Conservation (phyloP, 2,329 filamentous ascomycete genomes). For the Metarhizium album region DNA sequence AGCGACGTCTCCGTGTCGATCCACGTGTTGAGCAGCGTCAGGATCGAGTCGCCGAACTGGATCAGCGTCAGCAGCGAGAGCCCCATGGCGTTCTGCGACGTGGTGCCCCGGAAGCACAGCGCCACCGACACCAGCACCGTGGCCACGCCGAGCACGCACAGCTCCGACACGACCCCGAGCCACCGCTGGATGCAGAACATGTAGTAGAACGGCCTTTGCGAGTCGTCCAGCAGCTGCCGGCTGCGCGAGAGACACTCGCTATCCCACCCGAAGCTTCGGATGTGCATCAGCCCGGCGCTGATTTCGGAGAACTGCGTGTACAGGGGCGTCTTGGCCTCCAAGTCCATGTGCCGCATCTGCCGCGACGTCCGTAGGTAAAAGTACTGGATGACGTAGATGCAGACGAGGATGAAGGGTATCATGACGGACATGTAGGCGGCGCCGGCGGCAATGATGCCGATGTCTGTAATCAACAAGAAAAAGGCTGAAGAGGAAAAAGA, state of each 20-base stretch:
- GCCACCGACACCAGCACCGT: constrained; percentile 33
- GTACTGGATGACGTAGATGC: constrained; percentile 15
- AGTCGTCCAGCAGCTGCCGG: constrained; percentile 20
- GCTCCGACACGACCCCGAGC: constrained; percentile 35
- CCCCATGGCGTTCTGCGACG: constrained; percentile 8
- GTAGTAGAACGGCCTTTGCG: constrained; percentile 24
- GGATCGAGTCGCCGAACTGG: background rate
- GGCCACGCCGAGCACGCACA: constrained; percentile 33
- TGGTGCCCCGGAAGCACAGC: constrained; percentile 14
- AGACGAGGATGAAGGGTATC: constrained; percentile 32
- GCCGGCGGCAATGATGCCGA: constrained; percentile 26
- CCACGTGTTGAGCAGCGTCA: background rate
- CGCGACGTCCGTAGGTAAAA: constrained; percentile 20
- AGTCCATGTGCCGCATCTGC: constrained; percentile 17
- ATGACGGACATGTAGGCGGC: constrained; percentile 32
- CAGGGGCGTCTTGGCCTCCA: constrained; percentile 18
- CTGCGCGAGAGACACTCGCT: constrained; percentile 9
- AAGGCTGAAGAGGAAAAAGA: background rate
- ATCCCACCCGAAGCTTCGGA: constrained; percentile 23
- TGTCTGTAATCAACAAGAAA: background rate
- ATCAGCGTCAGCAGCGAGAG: background rate
- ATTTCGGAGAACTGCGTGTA: constrained; percentile 17
- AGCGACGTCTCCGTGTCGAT: background rate
- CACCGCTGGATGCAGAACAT: constrained; percentile 38
- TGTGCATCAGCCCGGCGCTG: constrained; percentile 12